Conservation (phyloP, 305 asterid species). For the Striga hermonthica region DNA sequence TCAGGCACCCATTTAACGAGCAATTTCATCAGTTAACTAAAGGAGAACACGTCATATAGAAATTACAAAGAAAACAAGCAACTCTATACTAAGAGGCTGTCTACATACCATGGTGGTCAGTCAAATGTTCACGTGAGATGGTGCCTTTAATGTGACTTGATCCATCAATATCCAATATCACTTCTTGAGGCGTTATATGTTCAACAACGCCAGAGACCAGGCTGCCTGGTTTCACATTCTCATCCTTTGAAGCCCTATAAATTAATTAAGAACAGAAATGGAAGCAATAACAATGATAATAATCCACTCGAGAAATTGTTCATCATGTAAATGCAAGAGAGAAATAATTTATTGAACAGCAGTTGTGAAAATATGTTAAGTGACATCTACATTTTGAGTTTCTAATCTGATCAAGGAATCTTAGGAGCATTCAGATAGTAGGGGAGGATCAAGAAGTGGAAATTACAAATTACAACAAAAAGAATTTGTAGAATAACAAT, state of each 20-base stretch:
- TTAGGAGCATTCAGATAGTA: neutral
- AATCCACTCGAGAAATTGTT: constrained; percentile 24
- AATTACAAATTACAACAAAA: neutral
- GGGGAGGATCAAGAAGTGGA: neutral
- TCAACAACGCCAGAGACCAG: constrained; percentile 84
- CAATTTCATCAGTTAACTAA: constrained; percentile 19
- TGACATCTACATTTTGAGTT: neutral
- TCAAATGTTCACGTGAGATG: constrained; percentile 72
- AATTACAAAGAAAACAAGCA: constrained; percentile 18
- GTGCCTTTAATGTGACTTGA: constrained; percentile 68
- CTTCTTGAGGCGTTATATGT: constrained; percentile 52
- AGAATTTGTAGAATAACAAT: constrained; percentile 9
- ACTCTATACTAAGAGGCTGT: constrained; percentile 19
- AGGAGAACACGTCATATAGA: constrained; percentile 11
- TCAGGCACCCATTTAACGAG: constrained; percentile 12
- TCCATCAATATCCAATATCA: constrained; percentile 51
- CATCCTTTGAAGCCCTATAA: constrained; percentile 54
- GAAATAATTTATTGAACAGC: constrained; percentile 1
- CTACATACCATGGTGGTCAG: constrained; percentile 76
- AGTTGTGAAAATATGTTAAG: neutral
- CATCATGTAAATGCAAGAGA: constrained; percentile 3
- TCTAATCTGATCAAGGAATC: neutral
- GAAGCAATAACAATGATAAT: constrained; percentile 10
- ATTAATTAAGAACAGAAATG: constrained; percentile 12
- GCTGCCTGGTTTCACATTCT: constrained; percentile 59